phyloP scores from a whole-genome alignment of 1,284 basidiomycete species.

The Leccinum solheimii region DNA sequence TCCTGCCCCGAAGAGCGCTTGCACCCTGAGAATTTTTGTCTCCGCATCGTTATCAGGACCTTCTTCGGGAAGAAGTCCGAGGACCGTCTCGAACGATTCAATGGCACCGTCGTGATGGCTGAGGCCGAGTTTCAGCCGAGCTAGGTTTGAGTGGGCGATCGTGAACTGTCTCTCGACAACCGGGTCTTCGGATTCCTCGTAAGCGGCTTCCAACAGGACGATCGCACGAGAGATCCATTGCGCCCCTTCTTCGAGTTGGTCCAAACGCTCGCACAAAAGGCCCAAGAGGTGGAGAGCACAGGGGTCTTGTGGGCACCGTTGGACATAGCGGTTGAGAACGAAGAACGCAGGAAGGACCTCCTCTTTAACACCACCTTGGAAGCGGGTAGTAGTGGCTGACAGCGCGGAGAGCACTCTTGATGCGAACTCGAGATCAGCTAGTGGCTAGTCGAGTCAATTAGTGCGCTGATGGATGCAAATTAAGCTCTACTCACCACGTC shows the following conservation, averaged over 20 bases:
- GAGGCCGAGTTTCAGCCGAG: slow-evolving; percentile 68
- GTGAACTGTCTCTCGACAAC: slow-evolving; percentile 78
- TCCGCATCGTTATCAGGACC: slow-evolving; percentile 23
- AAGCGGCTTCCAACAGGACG: slow-evolving; percentile 76
- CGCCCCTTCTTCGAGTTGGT: slow-evolving; percentile 65
- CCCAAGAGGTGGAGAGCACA: slow-evolving; percentile 84
- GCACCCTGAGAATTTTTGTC: slow-evolving; percentile 50
- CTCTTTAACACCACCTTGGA: slow-evolving; percentile 38
- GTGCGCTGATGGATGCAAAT: background rate
- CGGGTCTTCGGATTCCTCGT: slow-evolving; percentile 84
- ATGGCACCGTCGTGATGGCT: slow-evolving; percentile 62
- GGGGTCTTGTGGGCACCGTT: slow-evolving; percentile 67
- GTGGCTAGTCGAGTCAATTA: slow-evolving; percentile 52
- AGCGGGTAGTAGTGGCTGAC: slow-evolving; percentile 30
- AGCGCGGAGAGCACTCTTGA: slow-evolving; percentile 57
- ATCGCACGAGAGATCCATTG: slow-evolving; percentile 67
- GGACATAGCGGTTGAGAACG: slow-evolving; percentile 76
- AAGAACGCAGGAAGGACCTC: slow-evolving; percentile 75
- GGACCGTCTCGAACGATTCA: slow-evolving; percentile 71
- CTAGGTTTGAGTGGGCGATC: slow-evolving; percentile 83
- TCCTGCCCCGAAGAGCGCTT: slow-evolving; percentile 72
- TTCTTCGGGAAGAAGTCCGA: slow-evolving; percentile 65
- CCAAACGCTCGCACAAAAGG: slow-evolving; percentile 84
- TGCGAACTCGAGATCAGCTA: slow-evolving; percentile 83
- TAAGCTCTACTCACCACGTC: slow-evolving; percentile 56